Evolutionary conservation across 2,329 filamentous ascomycete species (phyloP).

Genomic region (Aschersonia sp.): DNA sequence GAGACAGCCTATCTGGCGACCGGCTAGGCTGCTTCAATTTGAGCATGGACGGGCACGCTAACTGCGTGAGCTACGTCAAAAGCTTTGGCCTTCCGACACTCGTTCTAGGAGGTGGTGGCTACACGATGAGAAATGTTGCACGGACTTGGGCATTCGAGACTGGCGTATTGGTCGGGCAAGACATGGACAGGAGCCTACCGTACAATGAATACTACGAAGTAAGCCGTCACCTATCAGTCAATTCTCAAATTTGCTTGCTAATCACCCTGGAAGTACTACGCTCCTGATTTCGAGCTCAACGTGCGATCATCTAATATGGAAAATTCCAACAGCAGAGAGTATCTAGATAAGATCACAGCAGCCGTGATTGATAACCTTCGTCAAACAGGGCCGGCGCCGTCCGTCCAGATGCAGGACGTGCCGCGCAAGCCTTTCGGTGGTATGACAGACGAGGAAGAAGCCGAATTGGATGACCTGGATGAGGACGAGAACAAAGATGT

Average conservation of each 20-base stretch:
- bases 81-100: constrained; percentile 71
- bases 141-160: constrained; percentile 97
- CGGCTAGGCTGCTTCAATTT: constrained; percentile 93
- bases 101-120: constrained; percentile 90
- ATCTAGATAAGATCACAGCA: constrained; percentile 68
- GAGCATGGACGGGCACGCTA: constrained; percentile 90
- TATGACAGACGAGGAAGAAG: constrained; percentile 53
- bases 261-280: constrained; percentile 59
- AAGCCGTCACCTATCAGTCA: constrained; percentile 9
- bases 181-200: constrained; percentile 70
- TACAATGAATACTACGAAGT: constrained; percentile 93
- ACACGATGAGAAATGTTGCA: constrained; percentile 93
- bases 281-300: constrained; percentile 78
- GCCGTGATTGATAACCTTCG: constrained; percentile 75
- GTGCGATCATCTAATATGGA: constrained; percentile 81
- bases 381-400: constrained; percentile 74
- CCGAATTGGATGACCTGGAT: constrained; percentile 54
- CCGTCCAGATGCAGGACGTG: constrained; percentile 77
- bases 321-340: constrained; percentile 74
- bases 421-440: constrained; percentile 46
- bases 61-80: constrained; percentile 87
- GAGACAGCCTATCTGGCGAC: constrained; percentile 88
- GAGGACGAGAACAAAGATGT: constrained; percentile 77
- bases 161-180: constrained; percentile 69
- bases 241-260: constrained; percentile 4